Base-by-base conservation (phyloP, 2,329 filamentous ascomycete genomes). In the Trichoderma arundinaceum region DNA sequence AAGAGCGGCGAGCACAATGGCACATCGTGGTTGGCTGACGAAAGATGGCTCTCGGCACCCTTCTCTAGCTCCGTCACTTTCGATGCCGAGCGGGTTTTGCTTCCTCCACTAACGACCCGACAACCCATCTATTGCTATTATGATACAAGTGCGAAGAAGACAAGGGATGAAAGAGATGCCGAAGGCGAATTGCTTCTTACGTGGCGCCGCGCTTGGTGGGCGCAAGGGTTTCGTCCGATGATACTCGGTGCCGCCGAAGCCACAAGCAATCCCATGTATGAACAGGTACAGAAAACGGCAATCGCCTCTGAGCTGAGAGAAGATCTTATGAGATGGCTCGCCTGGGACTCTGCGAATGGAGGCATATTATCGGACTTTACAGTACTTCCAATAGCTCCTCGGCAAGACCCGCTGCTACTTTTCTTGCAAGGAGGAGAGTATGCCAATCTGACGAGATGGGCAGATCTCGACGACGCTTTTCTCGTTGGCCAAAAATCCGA, bases 121-220 rank as follows among this genome's bases (percentile, higher is more conserved):
- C 88, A 90, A 28, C 84, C 88, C 1, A 88, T 98, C 63, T 98
- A 97, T 78, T 97, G 93, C 69, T 98, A 94, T 77, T 97, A 96
- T 76, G 92, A 97, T 73, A 81, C 86, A 10, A 87, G 86, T 4
- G 76, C 82, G 17, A 79, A 84, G 67, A 89, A 89, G 76, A 85
- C 90, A 38, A 82, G 85, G 56, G 84, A 85, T 17, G 84, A 86
- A 58, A 86, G 86, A 71, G 86, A 90, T 67, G 91, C 92, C 4
- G 92, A 97, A 75, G 90, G 90, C 73, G 86, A 89, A 66, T 80
- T 98, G 66, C 83, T 98, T 56, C 81, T 96, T 65, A 90, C 91
- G 61, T 98, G 95, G 95, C 86, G 94, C 67, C 86, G 92, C 52
- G 94, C 94, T 2, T 98, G 94, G 93, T 98, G 92, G 92, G 92